Evolutionary conservation across 306 rosid genomes (phyloP).

Genomic region (Calophaca sinica): DNA sequence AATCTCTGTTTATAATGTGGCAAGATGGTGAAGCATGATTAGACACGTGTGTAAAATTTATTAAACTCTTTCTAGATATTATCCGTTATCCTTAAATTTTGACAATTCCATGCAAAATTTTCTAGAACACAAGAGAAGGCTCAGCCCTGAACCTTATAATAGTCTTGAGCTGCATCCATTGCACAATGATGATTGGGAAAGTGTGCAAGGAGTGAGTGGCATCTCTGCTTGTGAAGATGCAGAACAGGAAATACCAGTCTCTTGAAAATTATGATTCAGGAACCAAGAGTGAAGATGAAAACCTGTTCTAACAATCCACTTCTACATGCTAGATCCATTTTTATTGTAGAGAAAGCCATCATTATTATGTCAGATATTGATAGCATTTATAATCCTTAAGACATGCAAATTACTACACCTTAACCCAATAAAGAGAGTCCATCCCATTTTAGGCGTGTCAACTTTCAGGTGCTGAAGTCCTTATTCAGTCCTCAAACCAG

Average conservation of each 20-base stretch:
- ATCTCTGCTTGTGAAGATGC: conserved; percentile 62
- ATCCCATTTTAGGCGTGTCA: conserved; percentile 9
- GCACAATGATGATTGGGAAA: conserved; percentile 55
- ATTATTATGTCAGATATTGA: conserved; percentile 54
- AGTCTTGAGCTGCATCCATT: conserved; percentile 48
- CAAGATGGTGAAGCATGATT: background rate
- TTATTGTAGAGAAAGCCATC: conserved; percentile 48
- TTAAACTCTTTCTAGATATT: background rate
- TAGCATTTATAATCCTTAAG: conserved; percentile 43
- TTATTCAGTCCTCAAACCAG: conserved; percentile 19
- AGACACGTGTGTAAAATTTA: background rate
- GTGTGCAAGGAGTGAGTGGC: conserved; percentile 50
- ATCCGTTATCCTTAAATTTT: conserved; percentile 30
- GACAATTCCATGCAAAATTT: conserved; percentile 29
- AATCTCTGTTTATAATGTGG: background rate
- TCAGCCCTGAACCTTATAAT: conserved; percentile 46
- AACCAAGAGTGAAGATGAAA: conserved; percentile 52
- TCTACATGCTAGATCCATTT: conserved; percentile 57
- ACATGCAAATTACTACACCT: conserved; percentile 44
- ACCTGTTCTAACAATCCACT: conserved; percentile 48
- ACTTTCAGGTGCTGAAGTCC: background rate
- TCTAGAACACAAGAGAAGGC: conserved; percentile 74
- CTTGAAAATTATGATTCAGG: conserved; percentile 54
- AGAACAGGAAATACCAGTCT: conserved; percentile 54
- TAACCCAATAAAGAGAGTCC: conserved; percentile 51